Evolutionary conservation across 345 rosid genomes (phyloP), one percentile per base, ranked within the genome.

Genomic region (Rhizophora mangle): DNA sequence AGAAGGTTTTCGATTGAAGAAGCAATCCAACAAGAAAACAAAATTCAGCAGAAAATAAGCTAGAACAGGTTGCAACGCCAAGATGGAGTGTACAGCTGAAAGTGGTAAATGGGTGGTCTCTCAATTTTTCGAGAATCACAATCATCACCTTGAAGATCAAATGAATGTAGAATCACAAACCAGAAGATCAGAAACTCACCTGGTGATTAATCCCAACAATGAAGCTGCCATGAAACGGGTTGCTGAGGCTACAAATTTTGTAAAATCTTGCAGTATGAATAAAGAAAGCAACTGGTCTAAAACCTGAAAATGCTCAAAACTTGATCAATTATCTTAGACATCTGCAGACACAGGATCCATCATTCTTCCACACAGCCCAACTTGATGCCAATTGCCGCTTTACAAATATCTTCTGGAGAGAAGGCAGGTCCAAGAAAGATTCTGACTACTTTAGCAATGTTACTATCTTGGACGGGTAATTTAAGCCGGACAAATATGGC

Each of bases 21-120:
- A 53, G 74, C 62, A 65, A 58, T 2, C 34, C 36, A 21, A 16
- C 3, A 62, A 62, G 62, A 29, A 26, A 7, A 11, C 65, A 2
- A 78, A 54, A 47, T 65, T 65, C 60, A 72, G 36, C 22, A 78
- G 72, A 27, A 73, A 62, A 65, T 78, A 69, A 64, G 65, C 78
- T 11, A 69, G 75, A 62, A 69, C 69, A 47, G 81, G 78, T 11
- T 73, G 78, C 36, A 8, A 5, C 0, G 78, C 78, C 68, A 43
- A 21, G 65, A 54, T 78, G 22, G 6, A 60, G 7, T 65, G 59
- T 37, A 54, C 53, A 4, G 16, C 59, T 36, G 78, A 72, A 20
- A 53, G 59, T 64, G 81, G 68, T 18, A 32, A 64, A 16, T 78
- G 77, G 74, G 20, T 52, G 46, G 61, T 69, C 53, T 68, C 81